Conservation (phyloP, 2,329 filamentous ascomycete species). For the Neurospora sp. region DNA sequence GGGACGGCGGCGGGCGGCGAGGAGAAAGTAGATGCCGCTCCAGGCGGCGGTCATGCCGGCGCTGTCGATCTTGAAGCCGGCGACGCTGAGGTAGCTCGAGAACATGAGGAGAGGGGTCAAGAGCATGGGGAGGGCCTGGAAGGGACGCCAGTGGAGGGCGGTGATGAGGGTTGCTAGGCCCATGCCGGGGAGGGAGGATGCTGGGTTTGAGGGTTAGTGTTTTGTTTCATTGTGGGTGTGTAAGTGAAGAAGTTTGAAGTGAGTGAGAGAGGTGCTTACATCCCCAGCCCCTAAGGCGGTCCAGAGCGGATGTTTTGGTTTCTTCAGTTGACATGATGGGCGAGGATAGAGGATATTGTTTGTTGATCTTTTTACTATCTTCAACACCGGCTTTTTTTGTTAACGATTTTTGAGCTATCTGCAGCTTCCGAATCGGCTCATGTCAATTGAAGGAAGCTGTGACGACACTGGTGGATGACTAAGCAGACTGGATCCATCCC, state of each 20-base stretch:
- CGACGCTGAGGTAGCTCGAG: conserved; percentile 49
- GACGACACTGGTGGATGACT: background rate
- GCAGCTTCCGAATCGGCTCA: background rate
- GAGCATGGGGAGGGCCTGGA: conserved; percentile 39
- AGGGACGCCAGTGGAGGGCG: conserved; percentile 45
- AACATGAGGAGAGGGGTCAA: conserved; percentile 45
- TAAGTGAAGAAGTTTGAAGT: background rate
- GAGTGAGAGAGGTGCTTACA: conserved; percentile 29
- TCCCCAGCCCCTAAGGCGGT: conserved; percentile 36
- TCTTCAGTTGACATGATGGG: conserved; percentile 8
- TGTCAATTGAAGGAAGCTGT: background rate
- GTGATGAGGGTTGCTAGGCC: conserved; percentile 47
- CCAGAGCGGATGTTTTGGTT: conserved; percentile 22
- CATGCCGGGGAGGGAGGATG: conserved; percentile 43
- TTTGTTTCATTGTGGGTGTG: background rate
- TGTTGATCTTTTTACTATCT: background rate
- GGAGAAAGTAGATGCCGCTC: conserved; percentile 47
- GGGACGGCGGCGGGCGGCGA: conserved; percentile 38
- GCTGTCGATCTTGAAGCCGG: conserved; percentile 47
- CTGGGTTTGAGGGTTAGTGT: conserved; percentile 23
- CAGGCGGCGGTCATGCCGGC: conserved; percentile 47
- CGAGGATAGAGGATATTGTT: background rate
- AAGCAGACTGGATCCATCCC: background rate
- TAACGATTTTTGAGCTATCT: background rate
- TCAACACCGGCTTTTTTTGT: background rate